Evolutionary conservation across 495 filamentous ascomycete species (phyloP), one percentile per base, ranked within the genome.

Genomic region (Hypoxylon lienhwacheense): DNA sequence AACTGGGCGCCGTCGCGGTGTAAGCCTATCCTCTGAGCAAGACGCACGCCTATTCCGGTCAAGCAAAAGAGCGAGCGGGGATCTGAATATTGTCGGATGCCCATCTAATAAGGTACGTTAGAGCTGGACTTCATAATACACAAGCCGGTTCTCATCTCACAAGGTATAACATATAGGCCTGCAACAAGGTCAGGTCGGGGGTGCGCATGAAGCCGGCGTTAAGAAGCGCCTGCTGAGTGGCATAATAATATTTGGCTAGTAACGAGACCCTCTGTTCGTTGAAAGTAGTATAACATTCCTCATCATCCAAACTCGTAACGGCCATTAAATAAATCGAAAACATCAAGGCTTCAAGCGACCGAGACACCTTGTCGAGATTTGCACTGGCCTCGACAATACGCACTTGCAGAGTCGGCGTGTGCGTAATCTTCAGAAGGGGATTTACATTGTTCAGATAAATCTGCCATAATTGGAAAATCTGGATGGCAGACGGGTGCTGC

Each of bases 391-490:
- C 72, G 44, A 82, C 72, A 32, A 84, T 75, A 7, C 71, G 65
- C 26, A 71, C 70, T 62, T 84, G 81, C 8, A 85, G 56, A 10
- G 82, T 86, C 1, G 84, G 83, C 0, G 74, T 77, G 69, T 90
- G 86, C 14, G 83, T 76, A 17, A 89, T 66, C 58, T 88, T 89
- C 11, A 81, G 75, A n/a, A 90, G 61, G 1, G 85, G 85, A 63
- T 89, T 83, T 63, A 88, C 79, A 66, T 86, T 86, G 45, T 77
- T 77, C 34, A 87, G 75, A 61, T 85, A 89, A 0, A 79, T 77
- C 60, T 89, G 84, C 87, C 87, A 90, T 14, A 91, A 65, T 55
- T 83, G 79, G 57, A 90, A 84, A 15, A 90, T 84, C 47, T 90
- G 85, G 43, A 88, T 75, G 5, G 82, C 69, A 3, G 68, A 66